A percentile compares a stretch with the other conserved stretches of the same genome.
Evolutionary conservation across 1,139 yeast genomes (phyloP).

Genomic region (Saccharomyces uvarum): DNA sequence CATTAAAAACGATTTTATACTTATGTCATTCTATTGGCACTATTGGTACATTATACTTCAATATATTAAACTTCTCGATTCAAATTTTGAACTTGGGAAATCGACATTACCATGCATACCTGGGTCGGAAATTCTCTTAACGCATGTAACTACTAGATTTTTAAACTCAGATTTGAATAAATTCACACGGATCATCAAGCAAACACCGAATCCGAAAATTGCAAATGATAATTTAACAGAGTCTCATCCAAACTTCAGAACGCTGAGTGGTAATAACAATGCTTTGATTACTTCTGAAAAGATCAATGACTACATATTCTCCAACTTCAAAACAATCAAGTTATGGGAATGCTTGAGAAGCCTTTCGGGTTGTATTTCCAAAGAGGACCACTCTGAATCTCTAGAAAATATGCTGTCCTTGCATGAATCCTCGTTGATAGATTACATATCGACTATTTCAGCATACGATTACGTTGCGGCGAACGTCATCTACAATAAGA

Average conservation of each 20-base stretch:
- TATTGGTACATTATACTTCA: constrained; percentile 26
- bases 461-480: constrained; percentile 27
- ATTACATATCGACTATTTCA: constrained; percentile 18
- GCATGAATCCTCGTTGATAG: constrained; percentile 23
- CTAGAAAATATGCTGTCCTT: constrained; percentile 8
- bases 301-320: constrained; percentile 19
- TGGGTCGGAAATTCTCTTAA: constrained; percentile 16
- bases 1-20: constrained; percentile 24
- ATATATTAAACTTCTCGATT: constrained; percentile 6
- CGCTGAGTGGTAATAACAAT: background rate
- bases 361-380: constrained; percentile 15
- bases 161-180: constrained; percentile 18
- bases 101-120: constrained; percentile 11
- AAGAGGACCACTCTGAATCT: background rate
- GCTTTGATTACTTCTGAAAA: background rate
- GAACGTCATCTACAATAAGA: constrained; percentile 26
- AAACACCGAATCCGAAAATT: constrained; percentile 5
- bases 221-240: constrained; percentile 1
- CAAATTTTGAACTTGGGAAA: constrained; percentile 2
- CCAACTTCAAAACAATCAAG: constrained; percentile 21
- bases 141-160: constrained; percentile 13
- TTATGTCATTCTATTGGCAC: constrained; percentile 29
- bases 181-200: constrained; percentile 15
- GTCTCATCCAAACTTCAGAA: background rate
- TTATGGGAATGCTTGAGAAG: constrained; percentile 25